Evolutionary conservation across 306 rosid genomes (phyloP), one percentile per base, ranked within the genome.

Genomic region (Aeschynomene evenia): DNA sequence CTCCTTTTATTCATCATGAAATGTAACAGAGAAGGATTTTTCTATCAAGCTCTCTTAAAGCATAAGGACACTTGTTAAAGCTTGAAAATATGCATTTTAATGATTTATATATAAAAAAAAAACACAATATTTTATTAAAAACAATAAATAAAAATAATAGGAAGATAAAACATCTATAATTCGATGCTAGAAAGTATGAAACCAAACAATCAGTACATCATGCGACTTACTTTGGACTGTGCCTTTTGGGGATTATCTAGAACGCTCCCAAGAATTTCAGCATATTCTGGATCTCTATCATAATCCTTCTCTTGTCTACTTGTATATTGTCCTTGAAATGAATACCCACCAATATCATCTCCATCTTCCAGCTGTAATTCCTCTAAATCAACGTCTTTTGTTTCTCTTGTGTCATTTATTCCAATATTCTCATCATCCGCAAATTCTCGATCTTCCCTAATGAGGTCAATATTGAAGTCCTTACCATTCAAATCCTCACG

Each of bases 221-320:
- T 50, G 50, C 1, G 40, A 53, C 87, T 85, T 85, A 90, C 98
- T 79, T 71, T 90, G 63, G 96, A 85, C 13, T 76, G 92, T 24
- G 90, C 93, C 70, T 77, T 88, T 28, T 88, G 76, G 10, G 97
- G 98, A 66, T 93, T 79, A 59, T 90, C 96, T 13, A 93, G 76
- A 74, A 72, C 80, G 73, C 33, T 68, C 37, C 96, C 96, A 50
- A 93, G 64, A 68, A 90, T 88, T 22, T 90, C 87, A 79, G 96
- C 98, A 20, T 86, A 73, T 66, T 90, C 98, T 31, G 98, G 97
- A 76, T 93, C 91, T 66, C 84, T 69, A 55, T 90, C 98, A 31
- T 74, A 82, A 49, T 93, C 91, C 58, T 71, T 85, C 71, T 78
- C 89, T 40, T 56, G 80, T 75, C 52, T 75, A 72, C 87, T 89